phyloP scores from a whole-genome alignment of 768 basidiomycete species.

The Collybiopsis confluens region DNA sequence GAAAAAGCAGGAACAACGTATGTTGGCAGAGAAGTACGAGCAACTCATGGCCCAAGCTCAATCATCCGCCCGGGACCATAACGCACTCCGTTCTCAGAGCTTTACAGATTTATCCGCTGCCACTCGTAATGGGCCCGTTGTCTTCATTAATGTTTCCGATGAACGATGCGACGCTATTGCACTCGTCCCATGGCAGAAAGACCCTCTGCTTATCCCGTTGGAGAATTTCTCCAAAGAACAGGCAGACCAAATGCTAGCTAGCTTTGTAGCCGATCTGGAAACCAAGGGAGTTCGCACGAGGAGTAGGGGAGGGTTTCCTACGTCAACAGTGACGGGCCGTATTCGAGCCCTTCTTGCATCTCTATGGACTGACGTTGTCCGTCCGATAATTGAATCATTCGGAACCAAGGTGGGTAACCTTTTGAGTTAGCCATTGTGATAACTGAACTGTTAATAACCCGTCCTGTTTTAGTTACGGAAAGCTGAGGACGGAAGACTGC shows the following conservation, averaged over 20 bases:
- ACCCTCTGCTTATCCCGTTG: neutral
- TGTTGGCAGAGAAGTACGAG: neutral
- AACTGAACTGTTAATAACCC: neutral
- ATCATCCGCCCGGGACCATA: constrained; percentile 7
- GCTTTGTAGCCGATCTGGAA: neutral
- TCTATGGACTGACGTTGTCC: neutral
- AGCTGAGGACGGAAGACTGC: neutral
- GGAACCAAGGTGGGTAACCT: neutral
- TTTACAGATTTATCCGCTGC: constrained; percentile 11
- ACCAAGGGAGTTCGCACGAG: neutral
- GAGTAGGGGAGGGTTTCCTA: neutral
- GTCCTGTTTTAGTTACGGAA: neutral
- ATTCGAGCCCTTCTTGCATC: neutral
- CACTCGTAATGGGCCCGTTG: constrained; percentile 15
- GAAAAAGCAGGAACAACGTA: neutral
- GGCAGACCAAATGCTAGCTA: neutral
- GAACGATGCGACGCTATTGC: neutral
- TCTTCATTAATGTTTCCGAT: constrained; percentile 13
- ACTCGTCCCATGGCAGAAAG: neutral
- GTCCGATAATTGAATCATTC: neutral
- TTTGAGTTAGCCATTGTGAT: no score
- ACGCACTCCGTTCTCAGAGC: constrained; percentile 10
- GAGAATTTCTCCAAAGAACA: neutral
- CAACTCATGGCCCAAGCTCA: constrained; percentile 7
- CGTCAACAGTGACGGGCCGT: neutral